Evolutionary conservation across 2,329 filamentous ascomycete genomes (phyloP), one percentile per base, ranked within the genome.

Genomic region (Neurospora crassa): DNA sequence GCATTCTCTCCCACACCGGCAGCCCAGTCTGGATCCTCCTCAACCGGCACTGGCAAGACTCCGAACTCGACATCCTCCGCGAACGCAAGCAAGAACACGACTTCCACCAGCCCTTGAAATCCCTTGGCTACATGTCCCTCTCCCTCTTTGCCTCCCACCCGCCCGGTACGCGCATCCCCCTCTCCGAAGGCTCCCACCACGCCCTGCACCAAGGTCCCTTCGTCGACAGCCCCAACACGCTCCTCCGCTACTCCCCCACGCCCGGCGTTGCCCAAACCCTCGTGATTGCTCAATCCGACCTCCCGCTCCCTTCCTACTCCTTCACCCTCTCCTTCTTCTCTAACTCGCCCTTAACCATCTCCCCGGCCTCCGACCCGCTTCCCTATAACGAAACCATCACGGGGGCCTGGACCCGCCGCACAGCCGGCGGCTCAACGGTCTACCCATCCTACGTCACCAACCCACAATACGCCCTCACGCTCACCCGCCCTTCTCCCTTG

Each of bases 211-310:
- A 91, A 43, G 92, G 91, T 0, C 92, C 93, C n/a, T 97, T 93
- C 74, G 93, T 98, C 42, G 95, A 97, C 80, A 96, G 94, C 2
- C 94, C 94, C 1, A 96, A 98, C 79, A 97, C 92, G 0, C 87
- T 99, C 8, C 88, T 96, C 67, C 90, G 91, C 71, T 86, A 97
- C 73, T 87, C 92, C 40, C 85, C 83, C 3, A 79, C 80, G 29
- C 79, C 80, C 5, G 79, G 79, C 63, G 79, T 79, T 7, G 75
- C 79, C 1, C 86, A 87, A 75, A 88, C 86, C 1, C 83, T 92
- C 10, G 90, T 92, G 76, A 70, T 79, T 76, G 41, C 81, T 2
- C 91, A 96, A 76, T 90, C 96, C 76, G 90, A 91, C 45, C 85
- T 98, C 5, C 91, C 92, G 1, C 82, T 91, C 3, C 85, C 88